Evolutionary conservation across 2,329 filamentous ascomycete genomes (phyloP), one percentile per base, ranked within the genome.

Genomic region (Monilinia fructigena): DNA sequence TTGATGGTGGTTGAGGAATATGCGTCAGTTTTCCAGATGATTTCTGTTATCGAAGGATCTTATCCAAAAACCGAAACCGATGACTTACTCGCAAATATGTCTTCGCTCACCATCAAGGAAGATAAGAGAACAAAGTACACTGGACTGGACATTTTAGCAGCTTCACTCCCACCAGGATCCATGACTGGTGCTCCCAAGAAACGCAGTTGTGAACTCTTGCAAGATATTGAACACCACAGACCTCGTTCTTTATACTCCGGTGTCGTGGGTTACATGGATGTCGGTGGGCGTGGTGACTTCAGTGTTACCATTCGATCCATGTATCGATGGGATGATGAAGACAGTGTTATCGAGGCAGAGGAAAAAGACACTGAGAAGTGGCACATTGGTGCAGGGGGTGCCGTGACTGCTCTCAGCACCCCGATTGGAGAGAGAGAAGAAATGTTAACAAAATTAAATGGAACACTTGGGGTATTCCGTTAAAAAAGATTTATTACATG

Each of bases 141-240:
- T 0, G 91, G 90, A 1, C 80, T 95, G 47, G 89, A 94, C 67
- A 89, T 94, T 4, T 84, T 98, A 0, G 86, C 89, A 0, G 84
- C 87, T 8, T 90, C 88, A 58, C 82, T 98, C 0, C 94, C 95
- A 0, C 93, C 95, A 0, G 94, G 95, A 0, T 94, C 90, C 73
- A 98, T 98, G 95, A 98, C 94, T 2, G 95, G 95, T 8, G 94
- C 94, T 0, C 95, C 94, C 0, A 98, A 98, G 81, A 93, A 94
- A 78, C 85, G 94, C 58, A 94, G 90, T 70, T 97, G 94, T 76
- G 89, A 96, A 80, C 84, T 97, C 56, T 81, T 98, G 26, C 82
- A 83, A 67, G 79, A 82, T 4, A 83, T 97, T 53, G 93, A 97
- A 77, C 50, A 63, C 40, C 79, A 78, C 23, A 76, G 81, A 4